A percentile compares a stretch with the other conserved stretches of the same genome.
Conservation (phyloP, 2,329 filamentous ascomycete genomes). For the Pseudogymnoascus sp. region DNA sequence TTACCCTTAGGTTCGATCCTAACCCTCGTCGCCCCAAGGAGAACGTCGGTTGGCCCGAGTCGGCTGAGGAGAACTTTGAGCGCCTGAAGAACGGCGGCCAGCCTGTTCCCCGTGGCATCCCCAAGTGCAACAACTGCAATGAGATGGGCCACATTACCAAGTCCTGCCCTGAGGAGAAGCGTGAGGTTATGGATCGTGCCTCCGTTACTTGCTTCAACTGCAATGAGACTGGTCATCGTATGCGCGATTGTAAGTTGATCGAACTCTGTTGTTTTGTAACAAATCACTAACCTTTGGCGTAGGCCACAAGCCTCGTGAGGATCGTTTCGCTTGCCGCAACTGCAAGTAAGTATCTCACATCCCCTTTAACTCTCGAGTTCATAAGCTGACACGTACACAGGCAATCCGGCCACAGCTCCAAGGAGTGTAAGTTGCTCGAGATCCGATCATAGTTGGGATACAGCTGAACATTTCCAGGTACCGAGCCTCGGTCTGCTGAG, state of each 20-base stretch:
- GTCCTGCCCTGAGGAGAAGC: conserved; percentile 50
- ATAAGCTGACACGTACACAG: conserved; percentile 29
- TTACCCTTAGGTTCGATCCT: conserved; percentile 53
- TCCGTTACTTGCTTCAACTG: conserved; percentile 59
- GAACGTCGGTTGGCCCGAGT: conserved; percentile 50
- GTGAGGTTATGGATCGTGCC: conserved; percentile 37
- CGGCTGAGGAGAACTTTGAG: conserved; percentile 49
- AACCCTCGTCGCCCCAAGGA: conserved; percentile 52
- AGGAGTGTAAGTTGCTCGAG: conserved; percentile 23
- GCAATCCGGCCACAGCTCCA: conserved; percentile 26
- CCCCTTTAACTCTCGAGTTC: background rate
- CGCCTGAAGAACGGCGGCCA: conserved; percentile 61
- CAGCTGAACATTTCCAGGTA: conserved; percentile 16
- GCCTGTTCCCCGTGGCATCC: conserved; percentile 48
- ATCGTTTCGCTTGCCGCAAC: conserved; percentile 61
- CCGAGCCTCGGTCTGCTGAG: conserved; percentile 52
- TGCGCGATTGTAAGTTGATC: conserved; percentile 54
- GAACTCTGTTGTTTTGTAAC: background rate
- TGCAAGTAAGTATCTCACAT: conserved; percentile 43
- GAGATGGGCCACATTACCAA: conserved; percentile 55
- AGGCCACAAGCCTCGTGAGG: conserved; percentile 51
- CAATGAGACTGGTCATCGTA: conserved; percentile 52
- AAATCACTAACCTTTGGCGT: background rate
- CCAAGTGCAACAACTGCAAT: conserved; percentile 55
- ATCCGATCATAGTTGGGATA: background rate